phyloP scores from a whole-genome alignment of 2,329 filamentous ascomycete genomes.

The Fusarium nisikadoi region DNA sequence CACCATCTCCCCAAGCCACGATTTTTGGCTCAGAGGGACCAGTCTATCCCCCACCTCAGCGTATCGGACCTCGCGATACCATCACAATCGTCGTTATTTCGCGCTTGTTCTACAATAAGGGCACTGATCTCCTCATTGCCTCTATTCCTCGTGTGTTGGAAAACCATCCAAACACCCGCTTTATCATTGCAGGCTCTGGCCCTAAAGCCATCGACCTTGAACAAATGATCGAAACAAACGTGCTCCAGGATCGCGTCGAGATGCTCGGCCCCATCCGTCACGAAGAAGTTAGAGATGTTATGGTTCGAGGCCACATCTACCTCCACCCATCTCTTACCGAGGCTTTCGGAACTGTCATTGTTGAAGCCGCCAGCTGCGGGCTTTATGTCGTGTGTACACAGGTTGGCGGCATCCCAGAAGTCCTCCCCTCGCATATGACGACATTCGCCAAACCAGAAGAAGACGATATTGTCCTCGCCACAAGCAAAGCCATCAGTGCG shows the following conservation, averaged over 20 bases:
- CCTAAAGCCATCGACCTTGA: constrained; percentile 98
- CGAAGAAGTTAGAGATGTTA: constrained; percentile 96
- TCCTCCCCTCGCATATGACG: constrained; percentile 95
- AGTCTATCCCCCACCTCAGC: constrained; percentile 64
- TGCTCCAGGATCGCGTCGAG: constrained; percentile 91
- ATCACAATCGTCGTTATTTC: constrained; percentile 98
- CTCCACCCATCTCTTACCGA: constrained; percentile 95
- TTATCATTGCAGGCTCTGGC: constrained; percentile 95
- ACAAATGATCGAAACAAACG: constrained; percentile 96
- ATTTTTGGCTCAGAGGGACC: constrained; percentile 53
- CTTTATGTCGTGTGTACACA: constrained; percentile 97
- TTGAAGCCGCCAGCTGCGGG: constrained; percentile 95
- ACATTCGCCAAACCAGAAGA: constrained; percentile 97
- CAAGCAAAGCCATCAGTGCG: constrained; percentile 86
- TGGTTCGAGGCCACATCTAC: constrained; percentile 97
- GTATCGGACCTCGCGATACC: constrained; percentile 82
- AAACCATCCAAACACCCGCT: constrained; percentile 90
- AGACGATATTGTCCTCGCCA: constrained; percentile 90
- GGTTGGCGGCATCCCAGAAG: constrained; percentile 96
- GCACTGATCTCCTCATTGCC: constrained; percentile 95
- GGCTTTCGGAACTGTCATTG: constrained; percentile 97
- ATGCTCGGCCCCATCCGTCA: constrained; percentile 93
- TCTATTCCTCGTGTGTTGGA: constrained; percentile 93
- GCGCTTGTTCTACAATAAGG: constrained; percentile 98
- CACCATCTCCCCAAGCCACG: constrained; percentile 44